Base-by-base conservation (phyloP, 441 rosid genomes). In the Pelargonium citronellum region DNA sequence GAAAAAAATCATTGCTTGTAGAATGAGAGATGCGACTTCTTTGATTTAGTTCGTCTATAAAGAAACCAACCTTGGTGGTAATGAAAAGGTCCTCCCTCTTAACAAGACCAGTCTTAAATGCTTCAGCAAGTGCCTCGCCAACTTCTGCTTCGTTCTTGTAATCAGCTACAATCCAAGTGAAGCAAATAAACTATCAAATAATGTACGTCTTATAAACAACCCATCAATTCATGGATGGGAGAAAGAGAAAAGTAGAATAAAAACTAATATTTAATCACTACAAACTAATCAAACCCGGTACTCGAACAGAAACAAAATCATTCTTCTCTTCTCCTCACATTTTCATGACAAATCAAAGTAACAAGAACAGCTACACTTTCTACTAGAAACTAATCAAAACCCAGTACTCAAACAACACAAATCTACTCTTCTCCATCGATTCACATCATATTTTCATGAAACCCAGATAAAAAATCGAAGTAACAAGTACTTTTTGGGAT, bases 31-130 rank as follows among this genome's bases (percentile, higher is more conserved):
- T 39, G 15, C 12, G 17, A 44, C 27, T 39, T 13, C 22, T 55
- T 55, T 12, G 20, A 65, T 37, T 64, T 11, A 64, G 66, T 0
- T 2, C 24, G 19, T 53, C n/a, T 7, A 67, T 20, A 61, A 37
- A 61, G 22, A 44, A 62, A 68, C 73, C 71, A 41, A 78, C 97
- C 96, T 93, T 93, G 53, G 98, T 89, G 0, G 97, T 91, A 75
- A 93, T 81, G 79, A 89, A 93, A 77, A 93, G 86, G 13, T 93
- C 98, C 78, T 91, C 92, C 75, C 98, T 80, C 82, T 86, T 86
- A 62, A 93, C 92, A 71, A 93, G 79, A 37, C 96, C 91, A 0
- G 77, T 80, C 67, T 55, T 78, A 74, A 89, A 79, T 73, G 88
- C 95, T 84, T 89, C 95, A 9, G 97, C 76, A 74, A 93, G 87